Base-by-base conservation (phyloP, 805 yeast genomes). In the Spathaspora arborariae region DNA sequence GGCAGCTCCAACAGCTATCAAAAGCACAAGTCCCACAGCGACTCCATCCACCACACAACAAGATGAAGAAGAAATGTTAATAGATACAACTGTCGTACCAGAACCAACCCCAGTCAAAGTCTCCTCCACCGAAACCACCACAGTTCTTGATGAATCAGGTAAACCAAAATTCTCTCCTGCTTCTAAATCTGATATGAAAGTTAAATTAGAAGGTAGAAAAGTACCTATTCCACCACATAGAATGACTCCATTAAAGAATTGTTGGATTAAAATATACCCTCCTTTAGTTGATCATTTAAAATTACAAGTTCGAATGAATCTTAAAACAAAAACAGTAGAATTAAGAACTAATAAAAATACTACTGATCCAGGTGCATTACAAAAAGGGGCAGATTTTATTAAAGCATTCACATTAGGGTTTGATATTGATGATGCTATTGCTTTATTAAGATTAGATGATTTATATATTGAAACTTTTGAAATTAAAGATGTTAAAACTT, bases 211-310 rank as follows among this genome's bases (percentile, higher is more conserved):
- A 66, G 77, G 85, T 45, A 79, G 98, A 70, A 91, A 91, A 60
- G 87, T 94, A 9, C 81, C 92, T 2, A 95, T 94, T 26, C 99
- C 99, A 36, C 98, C 97, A 24, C 98, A 94, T 65, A 80, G 99
- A 76, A 85, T 94, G 90, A 79, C 96, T 1, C 99, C 99, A 20
- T 77, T 94, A 58, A 87, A 89, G 65, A 81, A 80, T 53, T 77
- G 84, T 40, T 94, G 99, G 99, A 79, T 88, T 39, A 94, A 94
- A 64, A 85, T 94, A 39, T 94, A 94, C 63, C 96, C 96, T 27
- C 98, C 99, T 5, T 73, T 94, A 55, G 98, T 94, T 33, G 97
- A 94, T 52, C 96, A 91, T 68, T 76, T 94, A 56, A 90, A 94
- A 63, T 74, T 94, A 53, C 99, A 94, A 68, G 97, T 94, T 41